These are phyloP conservation scores for Didymella glomerata DNA, from an alignment of 2,329 filamentous ascomycete species.

Conservation along the genomic window DNA sequence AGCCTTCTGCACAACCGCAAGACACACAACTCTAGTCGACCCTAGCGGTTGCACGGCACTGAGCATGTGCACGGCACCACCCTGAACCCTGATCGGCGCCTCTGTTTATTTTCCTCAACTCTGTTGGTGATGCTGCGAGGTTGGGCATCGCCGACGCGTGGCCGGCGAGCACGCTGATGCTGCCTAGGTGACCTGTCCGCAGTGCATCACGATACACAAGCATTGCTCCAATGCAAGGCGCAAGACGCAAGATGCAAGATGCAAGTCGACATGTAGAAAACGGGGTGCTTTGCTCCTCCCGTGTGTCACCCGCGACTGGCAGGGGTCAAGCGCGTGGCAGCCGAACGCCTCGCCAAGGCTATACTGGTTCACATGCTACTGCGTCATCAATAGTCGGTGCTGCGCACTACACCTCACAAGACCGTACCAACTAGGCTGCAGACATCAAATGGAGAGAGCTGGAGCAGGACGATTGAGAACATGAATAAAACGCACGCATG, in stretches of 20 bases:
- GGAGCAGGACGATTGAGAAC: not conserved
- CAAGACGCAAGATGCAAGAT: not conserved
- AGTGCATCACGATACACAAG: not conserved
- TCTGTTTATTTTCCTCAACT: conserved; percentile 2
- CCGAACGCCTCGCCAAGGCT: conserved; percentile 17
- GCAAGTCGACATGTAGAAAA: not conserved
- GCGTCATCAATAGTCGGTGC: conserved; percentile 17
- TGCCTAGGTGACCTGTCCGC: not conserved
- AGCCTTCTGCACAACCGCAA: conserved; percentile 15
- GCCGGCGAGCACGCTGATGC: not conserved
- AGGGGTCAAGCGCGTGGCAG: conserved; percentile 18
- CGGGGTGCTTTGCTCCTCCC: conserved; percentile 9
- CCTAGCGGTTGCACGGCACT: conserved; percentile 18
- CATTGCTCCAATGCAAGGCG: not conserved
- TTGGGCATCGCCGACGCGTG: conserved; percentile 9
- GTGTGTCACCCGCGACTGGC: conserved; percentile 15
- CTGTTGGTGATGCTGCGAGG: not conserved
- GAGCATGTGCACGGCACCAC: conserved; percentile 20
- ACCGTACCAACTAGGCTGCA: conserved; percentile 1
- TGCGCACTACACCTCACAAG: conserved; percentile 1
- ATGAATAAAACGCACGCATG: conserved; percentile 8
- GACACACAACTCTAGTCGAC: conserved; percentile 7
- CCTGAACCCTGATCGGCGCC: conserved; percentile 15
- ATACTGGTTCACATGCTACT: conserved; percentile 20
- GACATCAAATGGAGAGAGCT: conserved; percentile 3